These are phyloP conservation scores for Fusarium nygamai DNA, from an alignment of 2,329 filamentous ascomycete genomes.

Conservation along the genomic window DNA sequence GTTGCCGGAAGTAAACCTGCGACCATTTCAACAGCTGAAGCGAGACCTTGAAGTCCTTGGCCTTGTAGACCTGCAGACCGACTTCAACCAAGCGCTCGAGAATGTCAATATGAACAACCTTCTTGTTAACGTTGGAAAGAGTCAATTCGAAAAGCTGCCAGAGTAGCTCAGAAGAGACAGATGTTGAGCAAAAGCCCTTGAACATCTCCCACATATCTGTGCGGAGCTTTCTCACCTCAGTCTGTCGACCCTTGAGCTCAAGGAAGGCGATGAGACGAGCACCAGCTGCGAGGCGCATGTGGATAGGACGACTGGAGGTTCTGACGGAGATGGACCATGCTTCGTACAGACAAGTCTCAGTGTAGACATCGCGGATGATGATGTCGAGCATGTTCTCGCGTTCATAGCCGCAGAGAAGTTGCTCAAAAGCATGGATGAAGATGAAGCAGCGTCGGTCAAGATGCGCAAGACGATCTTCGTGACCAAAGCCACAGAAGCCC, in stretches of 20 bases:
- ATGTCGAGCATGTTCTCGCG: conserved; percentile 1
- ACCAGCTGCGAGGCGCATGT: neutral
- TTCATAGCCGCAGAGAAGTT: neutral
- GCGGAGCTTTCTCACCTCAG: neutral
- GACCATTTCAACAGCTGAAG: neutral
- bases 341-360: neutral
- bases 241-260: neutral
- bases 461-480: neutral
- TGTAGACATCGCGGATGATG: conserved; percentile 1
- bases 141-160: neutral
- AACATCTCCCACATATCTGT: conserved; percentile 6
- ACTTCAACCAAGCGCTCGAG: conserved; percentile 2
- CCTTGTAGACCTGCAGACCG: neutral
- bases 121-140: neutral
- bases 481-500: neutral
- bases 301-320: neutral
- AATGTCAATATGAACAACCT: neutral
- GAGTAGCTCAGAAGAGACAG: neutral
- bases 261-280: neutral
- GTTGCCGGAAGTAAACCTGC: neutral
- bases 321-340: neutral
- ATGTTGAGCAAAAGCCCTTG: neutral
- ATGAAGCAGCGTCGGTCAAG: neutral
- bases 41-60: neutral
- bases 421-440: neutral